Evolutionary conservation across 371 early-diverging fungal species (phyloP).

Genomic region (Mucor saturninus): DNA sequence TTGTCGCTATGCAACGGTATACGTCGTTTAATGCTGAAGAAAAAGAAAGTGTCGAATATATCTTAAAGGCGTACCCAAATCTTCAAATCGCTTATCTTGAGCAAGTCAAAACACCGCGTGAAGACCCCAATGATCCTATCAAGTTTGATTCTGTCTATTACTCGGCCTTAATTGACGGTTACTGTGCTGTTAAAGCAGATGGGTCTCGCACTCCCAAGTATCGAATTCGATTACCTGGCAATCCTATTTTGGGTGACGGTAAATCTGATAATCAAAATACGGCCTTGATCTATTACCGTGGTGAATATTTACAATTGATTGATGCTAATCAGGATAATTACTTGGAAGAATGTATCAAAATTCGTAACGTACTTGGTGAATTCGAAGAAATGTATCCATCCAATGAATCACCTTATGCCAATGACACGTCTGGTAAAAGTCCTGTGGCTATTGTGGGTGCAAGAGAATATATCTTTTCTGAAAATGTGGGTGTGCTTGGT

Average conservation of each 20-base stretch:
- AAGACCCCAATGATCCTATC: slow-evolving; percentile 30
- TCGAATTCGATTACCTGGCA: slow-evolving; percentile 83
- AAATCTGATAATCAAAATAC: slow-evolving; percentile 92
- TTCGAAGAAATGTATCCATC: slow-evolving; percentile 72
- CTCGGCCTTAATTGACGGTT: slow-evolving; percentile 79
- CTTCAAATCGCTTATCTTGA: slow-evolving; percentile 86
- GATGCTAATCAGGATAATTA: slow-evolving; percentile 96
- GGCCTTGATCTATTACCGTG: slow-evolving; percentile 82
- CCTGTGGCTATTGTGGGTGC: slow-evolving; percentile 95
- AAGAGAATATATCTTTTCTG: slow-evolving; percentile 90
- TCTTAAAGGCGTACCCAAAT: slow-evolving; percentile 77
- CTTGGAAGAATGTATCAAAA: slow-evolving; percentile 87
- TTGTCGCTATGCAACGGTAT: slow-evolving; percentile 90
- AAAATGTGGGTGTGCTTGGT: slow-evolving; percentile 86
- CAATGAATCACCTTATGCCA: slow-evolving; percentile 66
- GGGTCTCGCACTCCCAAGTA: slow-evolving; percentile 75
- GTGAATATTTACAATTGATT: slow-evolving; percentile 84
- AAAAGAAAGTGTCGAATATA: slow-evolving; percentile 76
- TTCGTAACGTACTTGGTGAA: slow-evolving; percentile 84
- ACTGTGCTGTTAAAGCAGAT: slow-evolving; percentile 63
- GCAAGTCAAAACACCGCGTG: slow-evolving; percentile 46
- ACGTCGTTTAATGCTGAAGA: slow-evolving; percentile 77
- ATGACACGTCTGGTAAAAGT: slow-evolving; percentile 46
- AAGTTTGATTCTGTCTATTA: slow-evolving; percentile 61
- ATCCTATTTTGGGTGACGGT: slow-evolving; percentile 93